These are phyloP conservation scores for Aspergillus chevalieri DNA, from an alignment of 2,329 filamentous ascomycete species.

Conservation along the genomic window DNA sequence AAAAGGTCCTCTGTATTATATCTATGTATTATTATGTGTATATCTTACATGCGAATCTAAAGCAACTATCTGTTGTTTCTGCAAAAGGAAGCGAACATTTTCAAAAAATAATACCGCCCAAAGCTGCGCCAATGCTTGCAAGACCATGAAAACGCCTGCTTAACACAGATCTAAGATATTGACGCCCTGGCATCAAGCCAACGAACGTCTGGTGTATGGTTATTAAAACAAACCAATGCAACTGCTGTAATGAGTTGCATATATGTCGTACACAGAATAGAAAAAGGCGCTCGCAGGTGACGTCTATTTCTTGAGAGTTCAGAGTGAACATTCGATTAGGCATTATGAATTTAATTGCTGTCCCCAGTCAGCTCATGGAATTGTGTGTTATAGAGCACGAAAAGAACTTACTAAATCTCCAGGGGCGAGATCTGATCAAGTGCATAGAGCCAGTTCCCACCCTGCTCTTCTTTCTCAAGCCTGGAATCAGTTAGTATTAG, in stretches of 20 bases:
- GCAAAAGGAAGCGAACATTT: neutral
- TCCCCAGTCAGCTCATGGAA: slow-evolving; percentile 3
- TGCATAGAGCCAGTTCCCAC: slow-evolving; percentile 93
- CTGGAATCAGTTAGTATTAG: slow-evolving; percentile 25
- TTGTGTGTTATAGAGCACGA: neutral
- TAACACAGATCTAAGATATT: slow-evolving; percentile 3
- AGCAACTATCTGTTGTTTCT: neutral
- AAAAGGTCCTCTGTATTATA: neutral
- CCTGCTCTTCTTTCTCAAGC: slow-evolving; percentile 83
- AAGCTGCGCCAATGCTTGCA: neutral
- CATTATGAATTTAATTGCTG: slow-evolving; percentile 22
- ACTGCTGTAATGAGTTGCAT: neutral
- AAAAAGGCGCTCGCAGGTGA: no score
- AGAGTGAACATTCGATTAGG: no score
- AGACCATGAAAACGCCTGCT: slow-evolving; percentile 9
- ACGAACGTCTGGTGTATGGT: neutral
- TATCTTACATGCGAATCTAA: neutral
- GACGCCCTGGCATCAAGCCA: neutral
- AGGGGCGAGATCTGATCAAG: slow-evolving; percentile 93
- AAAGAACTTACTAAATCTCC: slow-evolving; percentile 67
- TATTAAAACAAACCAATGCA: slow-evolving; percentile 5
- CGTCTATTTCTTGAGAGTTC: no score
- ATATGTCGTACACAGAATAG: no score
- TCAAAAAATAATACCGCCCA: neutral
- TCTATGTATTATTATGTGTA: neutral